A percentile compares a stretch with the other conserved stretches of the same genome.
phyloP scores from a whole-genome alignment of 2,329 filamentous ascomycete genomes.

The Penicillium paneum region DNA sequence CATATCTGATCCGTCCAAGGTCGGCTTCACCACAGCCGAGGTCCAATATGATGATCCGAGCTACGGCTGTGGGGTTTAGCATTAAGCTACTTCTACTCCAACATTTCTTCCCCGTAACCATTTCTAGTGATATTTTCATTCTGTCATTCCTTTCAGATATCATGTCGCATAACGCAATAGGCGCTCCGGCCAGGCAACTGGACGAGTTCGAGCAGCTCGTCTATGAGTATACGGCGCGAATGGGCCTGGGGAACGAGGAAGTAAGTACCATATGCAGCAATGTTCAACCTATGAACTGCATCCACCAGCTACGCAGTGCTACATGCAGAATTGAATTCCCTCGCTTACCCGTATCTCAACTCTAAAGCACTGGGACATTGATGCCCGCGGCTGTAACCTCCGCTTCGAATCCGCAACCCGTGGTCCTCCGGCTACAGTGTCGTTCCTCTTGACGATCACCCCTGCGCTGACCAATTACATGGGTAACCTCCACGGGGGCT shows the following conservation, averaged over 20 bases:
- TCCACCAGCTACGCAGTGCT: neutral
- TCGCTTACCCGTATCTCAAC: neutral
- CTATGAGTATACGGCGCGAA: slow-evolving; percentile 26
- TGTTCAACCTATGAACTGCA: neutral
- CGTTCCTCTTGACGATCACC: slow-evolving; percentile 60
- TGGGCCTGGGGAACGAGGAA: slow-evolving; percentile 20
- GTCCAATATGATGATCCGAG: slow-evolving; percentile 13
- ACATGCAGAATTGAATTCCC: neutral
- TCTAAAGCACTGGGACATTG: slow-evolving; percentile 34
- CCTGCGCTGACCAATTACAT: slow-evolving; percentile 85
- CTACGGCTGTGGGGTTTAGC: slow-evolving; percentile 2
- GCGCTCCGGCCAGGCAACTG: slow-evolving; percentile 24
- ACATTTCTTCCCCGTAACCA: neutral
- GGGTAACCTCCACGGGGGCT: slow-evolving; percentile 89
- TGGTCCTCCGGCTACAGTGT: slow-evolving; percentile 34
- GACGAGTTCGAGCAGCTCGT: slow-evolving; percentile 33
- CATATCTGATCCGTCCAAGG: neutral
- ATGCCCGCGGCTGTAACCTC: slow-evolving; percentile 29
- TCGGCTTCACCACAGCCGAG: slow-evolving; percentile 15
- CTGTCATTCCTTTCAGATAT: neutral
- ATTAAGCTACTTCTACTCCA: neutral
- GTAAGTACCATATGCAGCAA: slow-evolving; percentile 14
- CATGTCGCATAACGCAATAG: slow-evolving; percentile 20
- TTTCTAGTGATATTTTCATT: neutral
- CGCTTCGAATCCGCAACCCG: slow-evolving; percentile 39